Evolutionary conservation across 768 basidiomycete genomes (phyloP).

Genomic region (Boletellus ananiceps): DNA sequence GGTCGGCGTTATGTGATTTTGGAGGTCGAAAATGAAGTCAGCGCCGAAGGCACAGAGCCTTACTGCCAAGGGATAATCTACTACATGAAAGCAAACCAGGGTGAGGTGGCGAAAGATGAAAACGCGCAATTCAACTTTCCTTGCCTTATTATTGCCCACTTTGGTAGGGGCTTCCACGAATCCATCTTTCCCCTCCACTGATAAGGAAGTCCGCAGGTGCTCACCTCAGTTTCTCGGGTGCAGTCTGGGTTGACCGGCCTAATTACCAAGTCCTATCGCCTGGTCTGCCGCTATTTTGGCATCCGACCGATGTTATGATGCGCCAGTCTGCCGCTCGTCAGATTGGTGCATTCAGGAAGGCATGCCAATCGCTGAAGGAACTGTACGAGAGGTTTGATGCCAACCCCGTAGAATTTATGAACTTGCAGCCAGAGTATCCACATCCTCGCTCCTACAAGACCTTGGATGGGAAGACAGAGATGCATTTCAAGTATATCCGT

Average conservation of each 20-base stretch:
- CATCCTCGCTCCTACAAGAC: neutral
- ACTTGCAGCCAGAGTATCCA: neutral
- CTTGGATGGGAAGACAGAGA: neutral
- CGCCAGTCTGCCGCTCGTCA: neutral
- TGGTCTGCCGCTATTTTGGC: slow-evolving; percentile 21
- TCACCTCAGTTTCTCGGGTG: slow-evolving; percentile 19
- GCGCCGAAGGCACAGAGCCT: slow-evolving; percentile 24
- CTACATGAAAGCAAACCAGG: slow-evolving; percentile 14
- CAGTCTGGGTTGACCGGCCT: slow-evolving; percentile 22
- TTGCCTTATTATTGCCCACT: slow-evolving; percentile 21
- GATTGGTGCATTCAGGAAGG: neutral
- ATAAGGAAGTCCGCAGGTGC: slow-evolving; percentile 13
- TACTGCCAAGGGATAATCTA: slow-evolving; percentile 21
- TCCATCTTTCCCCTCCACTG: neutral
- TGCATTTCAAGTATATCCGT: neutral
- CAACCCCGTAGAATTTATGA: neutral
- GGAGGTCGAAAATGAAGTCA: slow-evolving; percentile 4
- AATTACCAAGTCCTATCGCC: slow-evolving; percentile 23
- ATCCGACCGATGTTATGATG: slow-evolving; percentile 13
- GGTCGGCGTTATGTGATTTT: slow-evolving; percentile 16
- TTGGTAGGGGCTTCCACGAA: slow-evolving; percentile 17
- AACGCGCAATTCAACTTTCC: slow-evolving; percentile 1
- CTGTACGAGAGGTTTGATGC: neutral
- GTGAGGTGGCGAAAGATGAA: neutral
- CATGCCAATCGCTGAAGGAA: neutral